Conservation (phyloP, 2,329 filamentous ascomycete species). For the Lasiodiplodia hormozganensis region DNA sequence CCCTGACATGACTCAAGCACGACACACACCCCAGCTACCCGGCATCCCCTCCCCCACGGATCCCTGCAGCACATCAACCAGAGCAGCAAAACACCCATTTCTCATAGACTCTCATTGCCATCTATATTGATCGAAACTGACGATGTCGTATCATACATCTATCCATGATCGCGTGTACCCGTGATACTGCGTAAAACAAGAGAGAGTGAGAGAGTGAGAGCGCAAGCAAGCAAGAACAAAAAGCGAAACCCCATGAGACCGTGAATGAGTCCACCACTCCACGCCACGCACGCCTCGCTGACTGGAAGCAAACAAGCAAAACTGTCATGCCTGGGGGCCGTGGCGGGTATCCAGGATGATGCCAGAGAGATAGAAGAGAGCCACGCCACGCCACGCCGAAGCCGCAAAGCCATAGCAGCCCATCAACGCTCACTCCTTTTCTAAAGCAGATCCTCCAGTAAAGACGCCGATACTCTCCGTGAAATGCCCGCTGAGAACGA, state of each 20-base stretch:
- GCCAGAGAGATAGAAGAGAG: conserved; percentile 9
- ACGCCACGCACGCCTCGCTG: conserved; percentile 18
- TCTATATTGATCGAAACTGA: conserved; percentile 12
- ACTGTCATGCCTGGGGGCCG: conserved; percentile 17
- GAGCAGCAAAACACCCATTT: neutral
- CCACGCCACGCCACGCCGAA: conserved; percentile 9
- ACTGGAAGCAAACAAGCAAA: conserved; percentile 5
- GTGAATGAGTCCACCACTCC: conserved; percentile 1
- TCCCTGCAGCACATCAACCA: conserved; percentile 4
- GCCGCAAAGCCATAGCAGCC: conserved; percentile 10
- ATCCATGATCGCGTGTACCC: conserved; percentile 22
- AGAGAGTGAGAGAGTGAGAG: neutral
- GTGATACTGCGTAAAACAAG: neutral
- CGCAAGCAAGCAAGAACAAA: neutral
- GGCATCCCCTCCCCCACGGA: neutral
- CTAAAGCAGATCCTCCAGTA: conserved; percentile 16
- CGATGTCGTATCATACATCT: conserved; percentile 26
- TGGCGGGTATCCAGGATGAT: conserved; percentile 18
- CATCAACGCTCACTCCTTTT: conserved; percentile 7
- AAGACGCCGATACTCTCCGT: conserved; percentile 24
- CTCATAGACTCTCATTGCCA: neutral
- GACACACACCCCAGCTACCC: neutral
- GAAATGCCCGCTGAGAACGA: conserved; percentile 23
- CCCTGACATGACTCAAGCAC: conserved; percentile 5
- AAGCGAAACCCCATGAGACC: neutral